A percentile compares a stretch with the other conserved stretches of the same genome.
These are phyloP conservation scores for Alternaria alternata DNA, from an alignment of 2,329 filamentous ascomycete species.

Conservation along the genomic window DNA sequence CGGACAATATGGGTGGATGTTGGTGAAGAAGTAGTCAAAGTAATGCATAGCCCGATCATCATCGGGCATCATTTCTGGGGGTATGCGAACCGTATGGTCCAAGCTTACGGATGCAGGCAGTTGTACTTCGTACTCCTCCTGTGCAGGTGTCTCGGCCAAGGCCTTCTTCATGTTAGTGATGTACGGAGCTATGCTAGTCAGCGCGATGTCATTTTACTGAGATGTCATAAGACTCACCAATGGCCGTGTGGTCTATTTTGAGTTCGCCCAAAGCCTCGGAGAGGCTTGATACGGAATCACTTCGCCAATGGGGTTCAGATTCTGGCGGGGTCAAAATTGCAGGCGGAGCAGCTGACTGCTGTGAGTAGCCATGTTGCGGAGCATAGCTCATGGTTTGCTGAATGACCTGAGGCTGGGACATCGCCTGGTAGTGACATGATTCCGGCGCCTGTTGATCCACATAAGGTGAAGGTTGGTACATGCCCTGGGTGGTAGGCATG, in stretches of 20 bases:
- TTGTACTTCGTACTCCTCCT: conserved; percentile 75
- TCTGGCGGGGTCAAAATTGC: conserved; percentile 51
- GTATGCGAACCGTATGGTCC: conserved; percentile 84
- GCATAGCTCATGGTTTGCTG: conserved; percentile 47
- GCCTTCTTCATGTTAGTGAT: conserved; percentile 70
- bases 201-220: background rate
- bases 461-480: conserved; percentile 50
- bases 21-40: conserved; percentile 87
- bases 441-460: conserved; percentile 45
- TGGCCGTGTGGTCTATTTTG: conserved; percentile 85
- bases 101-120: conserved; percentile 74
- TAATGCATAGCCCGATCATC: conserved; percentile 83
- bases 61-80: conserved; percentile 89
- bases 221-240: conserved; percentile 66
- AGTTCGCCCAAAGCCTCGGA: conserved; percentile 84
- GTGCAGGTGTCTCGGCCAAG: conserved; percentile 67
- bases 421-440: conserved; percentile 47
- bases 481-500: conserved; percentile 41
- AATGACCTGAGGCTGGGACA: conserved; percentile 44
- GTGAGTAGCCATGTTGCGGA: conserved; percentile 45
- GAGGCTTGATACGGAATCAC: conserved; percentile 67
- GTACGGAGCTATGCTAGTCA: conserved; percentile 73
- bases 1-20: conserved; percentile 92
- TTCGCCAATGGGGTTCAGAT: conserved; percentile 59
- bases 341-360: conserved; percentile 32